Conservation (phyloP, 2,329 filamentous ascomycete genomes). For the Lachnellula suecica region DNA sequence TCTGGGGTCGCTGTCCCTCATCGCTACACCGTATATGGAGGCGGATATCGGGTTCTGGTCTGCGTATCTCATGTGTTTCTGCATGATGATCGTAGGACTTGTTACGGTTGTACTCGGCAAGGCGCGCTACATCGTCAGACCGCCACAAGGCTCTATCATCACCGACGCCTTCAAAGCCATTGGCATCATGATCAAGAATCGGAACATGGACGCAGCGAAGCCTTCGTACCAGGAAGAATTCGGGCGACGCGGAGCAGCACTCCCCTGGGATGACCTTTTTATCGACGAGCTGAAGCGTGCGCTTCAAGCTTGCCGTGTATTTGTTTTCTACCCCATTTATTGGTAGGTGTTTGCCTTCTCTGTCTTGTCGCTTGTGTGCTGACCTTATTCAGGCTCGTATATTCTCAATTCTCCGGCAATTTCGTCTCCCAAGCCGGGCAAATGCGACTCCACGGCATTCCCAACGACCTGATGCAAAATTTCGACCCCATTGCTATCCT, state of each 20-base stretch:
- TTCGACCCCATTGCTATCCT: constrained; percentile 61
- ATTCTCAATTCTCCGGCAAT: constrained; percentile 61
- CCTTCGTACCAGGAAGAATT: constrained; percentile 60
- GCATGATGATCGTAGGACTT: constrained; percentile 55
- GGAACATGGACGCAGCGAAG: constrained; percentile 56
- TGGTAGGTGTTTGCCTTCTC: constrained; percentile 59
- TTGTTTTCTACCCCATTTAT: constrained; percentile 64
- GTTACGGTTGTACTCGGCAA: constrained; percentile 48
- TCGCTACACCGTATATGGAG: constrained; percentile 41
- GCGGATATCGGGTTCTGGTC: constrained; percentile 49
- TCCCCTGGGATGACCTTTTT: constrained; percentile 58
- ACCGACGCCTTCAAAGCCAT: constrained; percentile 64
- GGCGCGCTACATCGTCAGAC: constrained; percentile 54
- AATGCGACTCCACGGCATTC: constrained; percentile 51
- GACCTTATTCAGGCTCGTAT: too few relatives aligned
- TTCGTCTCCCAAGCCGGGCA: constrained; percentile 54
- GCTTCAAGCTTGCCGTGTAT: constrained; percentile 55
- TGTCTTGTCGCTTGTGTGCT: too few relatives aligned
- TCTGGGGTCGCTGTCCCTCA: constrained; percentile 53
- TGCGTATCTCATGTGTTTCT: constrained; percentile 44
- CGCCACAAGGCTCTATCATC: constrained; percentile 62
- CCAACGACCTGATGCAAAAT: constrained; percentile 61
- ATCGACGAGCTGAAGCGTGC: constrained; percentile 63
- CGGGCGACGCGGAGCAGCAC: constrained; percentile 22
- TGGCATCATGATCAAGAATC: constrained; percentile 51